Evolutionary conservation across 2,329 filamentous ascomycete species (phyloP).

Genomic region (Curvularia sp.): DNA sequence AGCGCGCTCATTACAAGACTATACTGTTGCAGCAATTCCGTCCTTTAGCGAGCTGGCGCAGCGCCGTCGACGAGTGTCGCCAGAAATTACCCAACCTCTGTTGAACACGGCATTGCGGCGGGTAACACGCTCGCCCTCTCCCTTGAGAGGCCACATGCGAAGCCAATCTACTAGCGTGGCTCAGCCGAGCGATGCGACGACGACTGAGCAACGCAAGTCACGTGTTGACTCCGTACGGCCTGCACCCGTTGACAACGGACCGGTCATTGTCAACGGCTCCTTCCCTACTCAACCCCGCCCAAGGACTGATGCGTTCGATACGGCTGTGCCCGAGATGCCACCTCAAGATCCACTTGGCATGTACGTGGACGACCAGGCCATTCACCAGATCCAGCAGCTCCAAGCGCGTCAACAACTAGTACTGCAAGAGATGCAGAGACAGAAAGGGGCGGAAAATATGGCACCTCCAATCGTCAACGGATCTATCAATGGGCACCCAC

Average conservation of each 20-base stretch:
- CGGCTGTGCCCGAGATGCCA: constrained; percentile 29
- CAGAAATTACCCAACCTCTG: constrained; percentile 52
- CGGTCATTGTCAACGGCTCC: constrained; percentile 52
- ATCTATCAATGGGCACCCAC: constrained; percentile 26
- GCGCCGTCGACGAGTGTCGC: constrained; percentile 52
- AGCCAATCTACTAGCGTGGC: constrained; percentile 48
- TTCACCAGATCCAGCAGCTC: constrained; percentile 36
- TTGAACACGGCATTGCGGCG: constrained; percentile 46
- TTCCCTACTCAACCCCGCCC: constrained; percentile 40
- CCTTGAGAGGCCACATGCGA: constrained; percentile 53
- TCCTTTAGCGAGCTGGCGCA: constrained; percentile 52
- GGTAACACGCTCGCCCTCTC: constrained; percentile 56
- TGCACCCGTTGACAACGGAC: constrained; percentile 37
- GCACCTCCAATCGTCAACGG: constrained; percentile 37
- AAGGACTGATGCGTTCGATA: constrained; percentile 37
- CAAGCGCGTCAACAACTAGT: constrained; percentile 43
- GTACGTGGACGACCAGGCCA: constrained; percentile 32
- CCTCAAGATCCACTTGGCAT: constrained; percentile 32
- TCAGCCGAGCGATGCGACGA: constrained; percentile 17
- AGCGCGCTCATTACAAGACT: constrained; percentile 49
- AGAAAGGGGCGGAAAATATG: constrained; percentile 33
- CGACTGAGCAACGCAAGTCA: constrained; percentile 34
- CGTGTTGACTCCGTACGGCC: constrained; percentile 39
- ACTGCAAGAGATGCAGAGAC: constrained; percentile 44
- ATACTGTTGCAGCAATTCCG: constrained; percentile 45